Evolutionary conservation across 345 rosid genomes (phyloP).

Genomic region (Microthlaspi erraticum): DNA sequence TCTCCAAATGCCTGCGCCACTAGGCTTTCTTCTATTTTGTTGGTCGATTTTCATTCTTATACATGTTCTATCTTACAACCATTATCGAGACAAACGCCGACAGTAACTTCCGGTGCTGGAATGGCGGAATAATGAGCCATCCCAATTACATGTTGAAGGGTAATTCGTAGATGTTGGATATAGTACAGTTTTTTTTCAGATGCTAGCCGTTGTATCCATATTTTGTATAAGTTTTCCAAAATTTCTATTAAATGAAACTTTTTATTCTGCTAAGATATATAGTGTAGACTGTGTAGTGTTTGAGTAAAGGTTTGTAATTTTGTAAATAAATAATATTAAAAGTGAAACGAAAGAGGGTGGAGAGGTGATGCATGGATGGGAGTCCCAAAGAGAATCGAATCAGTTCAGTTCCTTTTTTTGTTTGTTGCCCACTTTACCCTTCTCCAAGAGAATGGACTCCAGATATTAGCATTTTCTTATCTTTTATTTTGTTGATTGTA

Average conservation of each 20-base stretch:
- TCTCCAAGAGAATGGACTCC: slow-evolving; percentile 54
- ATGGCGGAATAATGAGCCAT: slow-evolving; percentile 3
- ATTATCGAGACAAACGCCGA: slow-evolving; percentile 27
- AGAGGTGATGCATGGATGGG: slow-evolving; percentile 51
- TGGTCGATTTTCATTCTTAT: background rate
- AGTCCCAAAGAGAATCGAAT: slow-evolving; percentile 52
- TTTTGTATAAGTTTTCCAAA: background rate
- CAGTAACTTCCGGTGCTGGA: background rate
- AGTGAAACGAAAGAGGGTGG: slow-evolving; percentile 30
- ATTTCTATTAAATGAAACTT: slow-evolving; percentile 9
- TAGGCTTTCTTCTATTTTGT: slow-evolving; percentile 17
- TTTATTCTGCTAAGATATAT: background rate
- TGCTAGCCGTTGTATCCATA: slow-evolving; percentile 7
- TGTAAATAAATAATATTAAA: slow-evolving; percentile 19
- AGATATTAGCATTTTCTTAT: slow-evolving; percentile 37
- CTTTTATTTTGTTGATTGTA: slow-evolving; percentile 21
- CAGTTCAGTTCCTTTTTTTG: slow-evolving; percentile 44
- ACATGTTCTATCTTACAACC: slow-evolving; percentile 1
- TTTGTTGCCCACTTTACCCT: slow-evolving; percentile 42
- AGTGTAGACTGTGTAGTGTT: too few relatives aligned
- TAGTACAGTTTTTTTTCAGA: too few relatives aligned
- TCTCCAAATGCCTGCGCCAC: slow-evolving; percentile 11
- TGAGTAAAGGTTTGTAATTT: slow-evolving; percentile 14
- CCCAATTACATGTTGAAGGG: background rate
- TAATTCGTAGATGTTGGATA: background rate